A percentile compares a stretch with the other conserved stretches of the same genome.
phyloP scores from a whole-genome alignment of 2,329 filamentous ascomycete genomes.

The Xylariaceae sp. region DNA sequence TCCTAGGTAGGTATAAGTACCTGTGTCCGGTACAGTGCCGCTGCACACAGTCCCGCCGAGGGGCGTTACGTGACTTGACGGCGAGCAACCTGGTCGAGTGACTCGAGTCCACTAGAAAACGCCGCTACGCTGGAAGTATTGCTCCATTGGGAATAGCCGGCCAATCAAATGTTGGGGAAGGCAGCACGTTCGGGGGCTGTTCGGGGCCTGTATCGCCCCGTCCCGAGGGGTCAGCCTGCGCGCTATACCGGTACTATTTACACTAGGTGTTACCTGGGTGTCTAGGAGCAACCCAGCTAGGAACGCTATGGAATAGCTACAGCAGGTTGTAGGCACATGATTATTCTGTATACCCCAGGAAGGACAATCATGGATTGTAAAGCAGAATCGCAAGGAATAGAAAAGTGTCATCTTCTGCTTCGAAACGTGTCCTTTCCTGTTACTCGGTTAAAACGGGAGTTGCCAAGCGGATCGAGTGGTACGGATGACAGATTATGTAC shows the following conservation, averaged over 20 bases:
- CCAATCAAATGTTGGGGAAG: neutral
- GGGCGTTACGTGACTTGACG: neutral
- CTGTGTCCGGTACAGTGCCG: neutral
- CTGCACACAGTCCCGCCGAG: neutral
- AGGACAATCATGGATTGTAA: neutral
- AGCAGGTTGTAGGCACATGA: no score
- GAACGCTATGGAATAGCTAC: no score
- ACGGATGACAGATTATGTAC: neutral
- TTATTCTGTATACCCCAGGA: no score
- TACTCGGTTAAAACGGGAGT: neutral
- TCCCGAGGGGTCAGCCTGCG: slow-evolving; percentile 2
- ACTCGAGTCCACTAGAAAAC: neutral
- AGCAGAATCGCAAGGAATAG: neutral
- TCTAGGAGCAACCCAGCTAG: no score
- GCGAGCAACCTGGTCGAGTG: no score
- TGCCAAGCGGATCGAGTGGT: neutral
- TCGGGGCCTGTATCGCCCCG: slow-evolving; percentile 17
- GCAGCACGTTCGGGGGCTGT: neutral
- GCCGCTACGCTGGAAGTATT: neutral
- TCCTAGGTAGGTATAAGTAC: neutral
- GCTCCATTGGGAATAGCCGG: slow-evolving; percentile 1
- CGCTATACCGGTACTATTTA: slow-evolving; percentile 1
- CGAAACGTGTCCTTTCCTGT: no score
- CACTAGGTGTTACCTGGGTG: neutral
- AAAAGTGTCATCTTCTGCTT: neutral